Evolutionary conservation across 2,329 filamentous ascomycete species (phyloP).

Genomic region (Penicillium sp.): DNA sequence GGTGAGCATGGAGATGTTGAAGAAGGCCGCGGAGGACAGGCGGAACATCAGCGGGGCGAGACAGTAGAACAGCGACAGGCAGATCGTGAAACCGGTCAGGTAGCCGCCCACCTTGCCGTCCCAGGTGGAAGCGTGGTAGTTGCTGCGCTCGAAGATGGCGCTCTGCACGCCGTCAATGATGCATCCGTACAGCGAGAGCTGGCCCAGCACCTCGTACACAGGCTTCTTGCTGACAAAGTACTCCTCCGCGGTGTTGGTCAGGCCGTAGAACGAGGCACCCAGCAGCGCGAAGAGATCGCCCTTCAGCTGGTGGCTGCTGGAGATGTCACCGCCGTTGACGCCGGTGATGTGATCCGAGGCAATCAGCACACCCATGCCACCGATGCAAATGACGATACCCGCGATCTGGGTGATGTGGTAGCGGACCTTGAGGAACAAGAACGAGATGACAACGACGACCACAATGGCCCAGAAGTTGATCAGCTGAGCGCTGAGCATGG

Average conservation of each 20-base stretch:
- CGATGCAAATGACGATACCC: constrained; percentile 88
- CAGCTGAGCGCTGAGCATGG: constrained; percentile 86
- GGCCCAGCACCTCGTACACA: constrained; percentile 89
- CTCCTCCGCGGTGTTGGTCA: constrained; percentile 90
- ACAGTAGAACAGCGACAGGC: constrained; percentile 81
- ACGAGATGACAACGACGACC: constrained; percentile 82
- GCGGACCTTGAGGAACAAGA: constrained; percentile 78
- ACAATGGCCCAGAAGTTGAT: constrained; percentile 99
- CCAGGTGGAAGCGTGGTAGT: constrained; percentile 68
- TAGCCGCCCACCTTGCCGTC: constrained; percentile 73
- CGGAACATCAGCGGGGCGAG: constrained; percentile 85
- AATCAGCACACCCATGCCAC: constrained; percentile 84
- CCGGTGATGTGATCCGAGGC: constrained; percentile 82
- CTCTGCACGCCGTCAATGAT: constrained; percentile 90
- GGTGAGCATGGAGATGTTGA: constrained; percentile 92
- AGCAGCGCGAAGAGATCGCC: constrained; percentile 90
- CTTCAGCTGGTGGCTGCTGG: constrained; percentile 70
- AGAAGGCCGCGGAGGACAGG: constrained; percentile 88
- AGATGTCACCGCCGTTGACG: constrained; percentile 63
- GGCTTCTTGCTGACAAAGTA: constrained; percentile 86
- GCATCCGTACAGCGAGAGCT: constrained; percentile 84
- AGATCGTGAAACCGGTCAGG: constrained; percentile 84
- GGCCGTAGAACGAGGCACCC: constrained; percentile 87
- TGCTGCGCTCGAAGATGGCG: constrained; percentile 82
- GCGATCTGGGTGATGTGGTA: constrained; percentile 84